Evolutionary conservation across 2,329 filamentous ascomycete species (phyloP).

Genomic region (Aspergillus japonicus): DNA sequence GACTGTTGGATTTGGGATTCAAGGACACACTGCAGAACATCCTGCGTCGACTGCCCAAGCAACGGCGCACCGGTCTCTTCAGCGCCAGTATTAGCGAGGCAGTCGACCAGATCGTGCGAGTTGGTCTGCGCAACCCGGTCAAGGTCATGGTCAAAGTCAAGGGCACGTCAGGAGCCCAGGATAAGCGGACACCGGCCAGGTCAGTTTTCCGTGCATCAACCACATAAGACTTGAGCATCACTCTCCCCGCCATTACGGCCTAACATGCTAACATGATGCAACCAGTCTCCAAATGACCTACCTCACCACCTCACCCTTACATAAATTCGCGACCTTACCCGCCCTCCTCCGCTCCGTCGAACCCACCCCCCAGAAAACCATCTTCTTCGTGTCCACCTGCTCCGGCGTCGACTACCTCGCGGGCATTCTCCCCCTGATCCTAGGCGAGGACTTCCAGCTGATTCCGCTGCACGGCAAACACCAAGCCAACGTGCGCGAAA

Average conservation of each 20-base stretch:
- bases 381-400: slow-evolving; percentile 91
- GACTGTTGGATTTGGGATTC: slow-evolving; percentile 89
- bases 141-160: slow-evolving; percentile 94
- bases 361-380: slow-evolving; percentile 77
- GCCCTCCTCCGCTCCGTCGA: slow-evolving; percentile 68
- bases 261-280: slow-evolving; percentile 16
- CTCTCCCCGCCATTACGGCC: not conserved
- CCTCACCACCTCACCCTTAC: slow-evolving; percentile 68
- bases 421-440: slow-evolving; percentile 69
- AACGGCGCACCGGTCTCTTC: slow-evolving; percentile 88
- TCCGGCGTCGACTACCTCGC: slow-evolving; percentile 94
- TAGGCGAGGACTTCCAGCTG: slow-evolving; percentile 67
- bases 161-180: slow-evolving; percentile 68
- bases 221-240: too few relatives aligned
- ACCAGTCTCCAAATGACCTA: slow-evolving; percentile 82
- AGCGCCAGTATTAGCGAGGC: slow-evolving; percentile 96
- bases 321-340: slow-evolving; percentile 74
- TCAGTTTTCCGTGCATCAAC: slow-evolving; percentile 18
- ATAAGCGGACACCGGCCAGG: slow-evolving; percentile 83
- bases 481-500: slow-evolving; percentile 78
- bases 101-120: slow-evolving; percentile 85
- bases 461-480: slow-evolving; percentile 91
- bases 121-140: slow-evolving; percentile 89
- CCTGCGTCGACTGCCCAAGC: slow-evolving; percentile 80
- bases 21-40: slow-evolving; percentile 88